Percentiles rank a stretch among this genome's conserved stretches.
Conservation (phyloP, 2,329 filamentous ascomycete species). For the Lachnellula arida region DNA sequence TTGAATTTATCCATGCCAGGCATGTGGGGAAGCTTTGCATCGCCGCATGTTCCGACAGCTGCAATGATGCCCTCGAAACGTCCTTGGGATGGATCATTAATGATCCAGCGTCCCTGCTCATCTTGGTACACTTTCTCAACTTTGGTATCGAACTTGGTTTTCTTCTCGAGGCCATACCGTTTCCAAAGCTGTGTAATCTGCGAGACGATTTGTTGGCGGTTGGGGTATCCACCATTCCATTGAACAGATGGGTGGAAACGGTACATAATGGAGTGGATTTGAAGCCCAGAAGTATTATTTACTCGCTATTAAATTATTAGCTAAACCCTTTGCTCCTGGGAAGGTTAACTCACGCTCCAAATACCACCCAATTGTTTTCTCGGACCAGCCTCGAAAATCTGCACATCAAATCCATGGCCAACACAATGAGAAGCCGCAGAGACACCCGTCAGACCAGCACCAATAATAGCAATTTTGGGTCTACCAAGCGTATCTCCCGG, state of each 20-base stretch:
- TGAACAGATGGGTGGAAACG: slow-evolving; percentile 76
- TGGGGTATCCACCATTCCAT: slow-evolving; percentile 73
- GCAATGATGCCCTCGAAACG: slow-evolving; percentile 75
- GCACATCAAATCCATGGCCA: slow-evolving; percentile 79
- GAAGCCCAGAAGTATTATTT: slow-evolving; percentile 75
- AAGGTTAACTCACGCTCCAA: slow-evolving; percentile 58
- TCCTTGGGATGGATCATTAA: slow-evolving; percentile 68
- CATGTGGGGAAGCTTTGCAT: slow-evolving; percentile 67
- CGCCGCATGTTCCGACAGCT: slow-evolving; percentile 75
- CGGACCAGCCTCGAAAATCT: slow-evolving; percentile 69
- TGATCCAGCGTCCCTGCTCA: slow-evolving; percentile 65
- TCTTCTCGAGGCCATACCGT: slow-evolving; percentile 63
- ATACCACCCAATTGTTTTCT: slow-evolving; percentile 69
- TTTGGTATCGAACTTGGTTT: slow-evolving; percentile 66
- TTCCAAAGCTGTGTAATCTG: slow-evolving; percentile 72
- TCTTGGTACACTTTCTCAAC: slow-evolving; percentile 69
- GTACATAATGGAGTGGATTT: slow-evolving; percentile 85
- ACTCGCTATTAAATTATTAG: slow-evolving; percentile 50
- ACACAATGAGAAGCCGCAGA: slow-evolving; percentile 78
- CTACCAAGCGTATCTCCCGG: slow-evolving; percentile 51
- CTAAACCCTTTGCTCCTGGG: not conserved
- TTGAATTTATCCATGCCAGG: slow-evolving; percentile 68
- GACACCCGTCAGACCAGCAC: slow-evolving; percentile 68
- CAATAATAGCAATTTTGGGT: slow-evolving; percentile 65
- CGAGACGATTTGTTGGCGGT: slow-evolving; percentile 67